Evolutionary conservation across 768 basidiomycete genomes (phyloP).

Genomic region (Galerina marginata): DNA sequence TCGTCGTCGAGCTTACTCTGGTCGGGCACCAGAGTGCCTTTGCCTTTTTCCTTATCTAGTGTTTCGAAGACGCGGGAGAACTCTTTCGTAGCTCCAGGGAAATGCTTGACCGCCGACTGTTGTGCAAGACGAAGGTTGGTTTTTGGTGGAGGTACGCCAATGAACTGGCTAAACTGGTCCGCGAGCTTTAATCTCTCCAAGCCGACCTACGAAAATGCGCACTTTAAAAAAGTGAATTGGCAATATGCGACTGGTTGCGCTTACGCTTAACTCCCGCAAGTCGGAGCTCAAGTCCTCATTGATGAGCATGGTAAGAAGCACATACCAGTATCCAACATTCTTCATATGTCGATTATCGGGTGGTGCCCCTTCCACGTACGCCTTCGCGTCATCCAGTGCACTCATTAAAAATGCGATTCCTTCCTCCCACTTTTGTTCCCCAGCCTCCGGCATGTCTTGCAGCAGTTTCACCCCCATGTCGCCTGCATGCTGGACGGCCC

Average conservation of each 20-base stretch:
- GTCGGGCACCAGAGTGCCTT: slow-evolving; percentile 27
- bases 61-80: slow-evolving; percentile 51
- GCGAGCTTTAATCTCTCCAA: slow-evolving; percentile 52
- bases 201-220: slow-evolving; percentile 29
- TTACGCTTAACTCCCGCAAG: slow-evolving; percentile 56
- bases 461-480: slow-evolving; percentile 57
- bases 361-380: slow-evolving; percentile 58
- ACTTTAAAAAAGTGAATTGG: neutral
- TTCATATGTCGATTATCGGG: slow-evolving; percentile 68
- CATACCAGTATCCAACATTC: slow-evolving; percentile 63
- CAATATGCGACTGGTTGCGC: slow-evolving; percentile 10
- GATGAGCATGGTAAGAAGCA: slow-evolving; percentile 56
- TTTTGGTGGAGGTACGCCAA: slow-evolving; percentile 51
- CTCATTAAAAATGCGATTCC: slow-evolving; percentile 65
- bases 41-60: slow-evolving; percentile 32
- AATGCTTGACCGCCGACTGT: slow-evolving; percentile 53
- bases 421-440: slow-evolving; percentile 56
- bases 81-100: slow-evolving; percentile 47
- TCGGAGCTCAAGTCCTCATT: slow-evolving; percentile 55
- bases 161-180: slow-evolving; percentile 54
- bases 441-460: slow-evolving; percentile 46
- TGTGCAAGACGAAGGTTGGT: slow-evolving; percentile 60
- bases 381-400: slow-evolving; percentile 64
- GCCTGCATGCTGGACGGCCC: slow-evolving; percentile 66
- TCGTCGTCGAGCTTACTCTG: slow-evolving; percentile 57